phyloP scores from a whole-genome alignment of 305 asterid species.

The Fraxinus xanthoxyloides region DNA sequence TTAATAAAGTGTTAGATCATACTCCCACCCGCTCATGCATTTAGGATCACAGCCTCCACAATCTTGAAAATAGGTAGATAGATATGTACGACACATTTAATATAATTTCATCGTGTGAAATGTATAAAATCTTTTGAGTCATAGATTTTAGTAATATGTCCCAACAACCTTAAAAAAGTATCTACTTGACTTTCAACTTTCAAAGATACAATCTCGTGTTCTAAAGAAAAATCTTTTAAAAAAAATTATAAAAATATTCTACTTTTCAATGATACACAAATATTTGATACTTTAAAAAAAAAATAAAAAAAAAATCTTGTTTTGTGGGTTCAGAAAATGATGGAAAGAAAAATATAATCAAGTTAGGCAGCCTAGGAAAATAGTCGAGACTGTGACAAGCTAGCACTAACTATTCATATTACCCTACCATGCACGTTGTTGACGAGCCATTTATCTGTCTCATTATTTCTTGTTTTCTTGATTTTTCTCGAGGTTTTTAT shows the following conservation, averaged over 20 bases:
- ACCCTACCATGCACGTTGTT: neutral
- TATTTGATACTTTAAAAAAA: neutral
- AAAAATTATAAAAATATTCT: neutral
- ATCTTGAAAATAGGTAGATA: neutral
- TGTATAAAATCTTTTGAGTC: neutral
- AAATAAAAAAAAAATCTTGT: neutral
- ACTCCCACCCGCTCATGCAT: neutral
- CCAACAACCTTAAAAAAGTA: neutral
- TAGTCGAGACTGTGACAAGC: neutral
- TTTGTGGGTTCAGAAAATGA: neutral
- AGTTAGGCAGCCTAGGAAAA: neutral
- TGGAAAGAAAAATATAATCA: neutral
- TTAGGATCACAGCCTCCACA: neutral
- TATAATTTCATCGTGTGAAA: neutral
- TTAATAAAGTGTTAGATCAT: neutral
- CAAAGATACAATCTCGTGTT: neutral
- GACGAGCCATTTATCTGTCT: neutral
- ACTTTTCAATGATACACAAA: neutral
- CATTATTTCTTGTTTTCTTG: neutral
- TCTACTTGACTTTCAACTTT: neutral
- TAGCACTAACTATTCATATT: neutral
- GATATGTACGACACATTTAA: neutral
- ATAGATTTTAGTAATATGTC: neutral
- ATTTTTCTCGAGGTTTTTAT: neutral
- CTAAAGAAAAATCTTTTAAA: neutral